phyloP scores from a whole-genome alignment of 768 basidiomycete species.

The Piloderma croceum region DNA sequence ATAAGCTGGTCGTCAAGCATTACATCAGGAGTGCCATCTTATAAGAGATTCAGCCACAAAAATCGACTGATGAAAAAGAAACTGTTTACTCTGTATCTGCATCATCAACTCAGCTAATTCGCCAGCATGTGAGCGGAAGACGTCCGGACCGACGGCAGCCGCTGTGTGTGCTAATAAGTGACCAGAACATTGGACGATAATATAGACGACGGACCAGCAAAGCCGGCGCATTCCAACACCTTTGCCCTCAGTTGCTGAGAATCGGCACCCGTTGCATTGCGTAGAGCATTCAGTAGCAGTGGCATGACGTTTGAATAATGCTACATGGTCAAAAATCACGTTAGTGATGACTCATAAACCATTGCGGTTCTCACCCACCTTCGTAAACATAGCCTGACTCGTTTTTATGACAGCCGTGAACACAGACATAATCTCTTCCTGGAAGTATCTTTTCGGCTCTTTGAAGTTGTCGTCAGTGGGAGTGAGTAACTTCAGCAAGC shows the following conservation, averaged over 20 bases:
- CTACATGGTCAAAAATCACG: conserved; percentile 35
- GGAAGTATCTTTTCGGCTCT: conserved; percentile 56
- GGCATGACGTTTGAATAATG: conserved; percentile 81
- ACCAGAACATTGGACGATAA: not conserved
- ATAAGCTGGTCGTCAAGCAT: conserved; percentile 73
- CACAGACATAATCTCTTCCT: conserved; percentile 84
- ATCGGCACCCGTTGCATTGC: conserved; percentile 61
- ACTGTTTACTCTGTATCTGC: conserved; percentile 70
- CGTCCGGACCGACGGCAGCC: conserved; percentile 78
- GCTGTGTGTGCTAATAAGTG: conserved; percentile 36
- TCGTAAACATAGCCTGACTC: conserved; percentile 71
- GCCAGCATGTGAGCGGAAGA: conserved; percentile 70
- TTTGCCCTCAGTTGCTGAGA: conserved; percentile 69
- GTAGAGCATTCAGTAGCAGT: conserved; percentile 66
- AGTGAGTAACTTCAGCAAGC: conserved; percentile 48
- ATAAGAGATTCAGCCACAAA: not conserved
- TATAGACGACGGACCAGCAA: conserved; percentile 56
- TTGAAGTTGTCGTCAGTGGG: conserved; percentile 42
- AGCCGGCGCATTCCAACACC: conserved; percentile 87
- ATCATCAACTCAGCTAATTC: conserved; percentile 69
- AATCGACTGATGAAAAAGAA: not conserved
- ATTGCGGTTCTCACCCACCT: conserved; percentile 39
- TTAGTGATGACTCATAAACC: conserved; percentile 7
- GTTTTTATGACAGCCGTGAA: conserved; percentile 87
- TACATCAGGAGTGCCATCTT: conserved; percentile 61